Conservation (phyloP, 768 basidiomycete genomes). For the Paxillus involutus region DNA sequence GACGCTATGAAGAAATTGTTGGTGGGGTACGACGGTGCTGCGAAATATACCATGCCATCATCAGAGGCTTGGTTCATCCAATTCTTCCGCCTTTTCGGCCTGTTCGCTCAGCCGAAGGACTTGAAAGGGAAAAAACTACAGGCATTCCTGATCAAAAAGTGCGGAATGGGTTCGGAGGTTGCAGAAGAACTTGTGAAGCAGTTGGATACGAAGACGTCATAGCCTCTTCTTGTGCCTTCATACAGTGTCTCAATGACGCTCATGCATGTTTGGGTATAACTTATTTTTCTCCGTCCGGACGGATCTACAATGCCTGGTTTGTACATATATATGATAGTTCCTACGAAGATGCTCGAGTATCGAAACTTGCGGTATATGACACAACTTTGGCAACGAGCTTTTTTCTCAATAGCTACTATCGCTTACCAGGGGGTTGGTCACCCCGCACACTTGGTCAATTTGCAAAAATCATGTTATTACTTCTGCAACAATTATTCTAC, state of each 20-base stretch:
- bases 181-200: slow-evolving; percentile 22
- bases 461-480: too few species aligned
- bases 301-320: neutral
- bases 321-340: too few species aligned
- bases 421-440: too few species aligned
- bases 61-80: slow-evolving; percentile 23
- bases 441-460: too few species aligned
- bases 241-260: neutral
- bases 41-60: slow-evolving; percentile 26
- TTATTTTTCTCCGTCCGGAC: neutral
- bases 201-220: slow-evolving; percentile 9
- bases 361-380: too few species aligned
- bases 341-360: too few species aligned
- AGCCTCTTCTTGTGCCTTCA: neutral
- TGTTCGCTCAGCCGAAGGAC: slow-evolving; percentile 22
- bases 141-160: slow-evolving; percentile 30
- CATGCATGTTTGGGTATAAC: neutral
- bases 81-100: slow-evolving; percentile 24
- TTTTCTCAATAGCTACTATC: too few species aligned
- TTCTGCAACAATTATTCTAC: too few species aligned
- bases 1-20: slow-evolving; percentile 17
- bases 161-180: slow-evolving; percentile 17
- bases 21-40: slow-evolving; percentile 6
- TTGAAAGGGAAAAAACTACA: slow-evolving; percentile 22
- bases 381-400: too few species aligned